Percentiles rank a stretch among this genome's conserved stretches.
Conservation (phyloP, 306 rosid species). For the Quercus cerris region DNA sequence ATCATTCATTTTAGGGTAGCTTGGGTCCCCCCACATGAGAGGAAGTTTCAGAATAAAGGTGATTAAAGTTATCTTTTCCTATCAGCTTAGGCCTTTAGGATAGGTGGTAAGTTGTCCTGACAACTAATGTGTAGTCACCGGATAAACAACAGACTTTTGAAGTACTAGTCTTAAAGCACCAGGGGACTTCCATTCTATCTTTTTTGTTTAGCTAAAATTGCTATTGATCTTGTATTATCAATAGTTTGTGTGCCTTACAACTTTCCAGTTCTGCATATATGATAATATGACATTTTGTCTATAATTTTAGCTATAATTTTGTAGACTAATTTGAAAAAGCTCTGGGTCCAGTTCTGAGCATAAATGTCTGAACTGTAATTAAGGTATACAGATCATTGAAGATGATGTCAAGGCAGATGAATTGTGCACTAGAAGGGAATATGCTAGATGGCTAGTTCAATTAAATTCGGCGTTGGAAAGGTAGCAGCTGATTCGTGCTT, state of each 20-base stretch:
- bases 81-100: background rate
- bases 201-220: background rate
- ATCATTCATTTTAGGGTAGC: background rate
- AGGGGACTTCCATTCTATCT: background rate
- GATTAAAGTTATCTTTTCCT: background rate
- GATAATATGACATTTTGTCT: background rate
- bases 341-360: constrained; percentile 31
- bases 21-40: background rate
- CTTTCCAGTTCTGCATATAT: background rate
- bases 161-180: background rate
- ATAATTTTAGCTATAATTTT: background rate
- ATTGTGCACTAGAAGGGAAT: constrained; percentile 89
- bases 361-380: constrained; percentile 33
- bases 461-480: constrained; percentile 67
- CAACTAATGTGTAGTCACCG: background rate
- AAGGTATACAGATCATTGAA: constrained; percentile 77
- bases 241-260: background rate
- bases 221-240: background rate
- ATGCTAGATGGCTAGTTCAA: constrained; percentile 83
- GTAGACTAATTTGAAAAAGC: background rate
- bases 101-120: background rate
- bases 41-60: background rate
- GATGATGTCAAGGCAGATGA: constrained; percentile 70
- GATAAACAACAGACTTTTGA: background rate
- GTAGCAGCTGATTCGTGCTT: constrained; percentile 34